Conservation (phyloP, 2,329 filamentous ascomycete genomes). For the Trichoderma sp. region DNA sequence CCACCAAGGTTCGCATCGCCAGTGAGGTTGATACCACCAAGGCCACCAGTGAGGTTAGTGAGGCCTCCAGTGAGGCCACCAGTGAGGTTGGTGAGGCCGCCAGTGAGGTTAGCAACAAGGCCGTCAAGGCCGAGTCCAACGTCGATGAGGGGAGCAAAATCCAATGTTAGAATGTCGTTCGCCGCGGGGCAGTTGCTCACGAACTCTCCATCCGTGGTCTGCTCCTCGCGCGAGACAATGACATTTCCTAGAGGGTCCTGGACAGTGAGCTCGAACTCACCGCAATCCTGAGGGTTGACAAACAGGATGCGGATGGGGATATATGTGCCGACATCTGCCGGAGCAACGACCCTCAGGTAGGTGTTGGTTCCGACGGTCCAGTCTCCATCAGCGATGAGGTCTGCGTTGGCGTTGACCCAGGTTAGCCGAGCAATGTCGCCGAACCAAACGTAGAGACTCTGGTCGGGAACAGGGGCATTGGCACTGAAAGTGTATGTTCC, state of each 20-base stretch:
- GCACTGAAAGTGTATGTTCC: neutral
- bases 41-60: neutral
- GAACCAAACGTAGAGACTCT: slow-evolving; percentile 2
- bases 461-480: neutral
- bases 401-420: neutral
- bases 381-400: neutral
- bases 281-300: slow-evolving; percentile 7
- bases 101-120: neutral
- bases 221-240: neutral
- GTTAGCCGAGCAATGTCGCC: neutral
- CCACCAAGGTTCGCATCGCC: neutral
- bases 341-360: neutral
- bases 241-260: neutral
- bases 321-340: neutral
- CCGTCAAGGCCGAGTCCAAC: neutral
- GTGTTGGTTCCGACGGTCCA: neutral
- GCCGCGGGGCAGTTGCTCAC: neutral
- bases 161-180: neutral
- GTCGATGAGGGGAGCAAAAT: neutral
- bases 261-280: neutral
- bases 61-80: neutral
- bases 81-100: neutral
- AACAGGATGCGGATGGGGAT: slow-evolving; percentile 10
- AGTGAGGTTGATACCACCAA: neutral
- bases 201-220: neutral